Evolutionary conservation across 2,329 filamentous ascomycete genomes (phyloP).

Genomic region (Aspergillus ustus): DNA sequence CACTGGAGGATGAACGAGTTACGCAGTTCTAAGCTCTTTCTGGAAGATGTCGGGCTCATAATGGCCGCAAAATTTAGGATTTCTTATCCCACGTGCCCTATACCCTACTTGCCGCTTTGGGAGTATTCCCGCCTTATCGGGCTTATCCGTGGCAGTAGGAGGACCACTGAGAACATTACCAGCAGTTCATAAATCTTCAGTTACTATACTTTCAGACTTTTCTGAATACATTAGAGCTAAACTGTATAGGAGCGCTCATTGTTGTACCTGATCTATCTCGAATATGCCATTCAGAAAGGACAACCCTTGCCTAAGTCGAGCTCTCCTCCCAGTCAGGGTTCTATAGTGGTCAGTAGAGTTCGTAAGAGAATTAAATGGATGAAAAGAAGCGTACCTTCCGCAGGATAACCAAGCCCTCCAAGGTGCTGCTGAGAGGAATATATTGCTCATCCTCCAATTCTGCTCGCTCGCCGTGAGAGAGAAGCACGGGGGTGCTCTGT

Average conservation of each 20-base stretch:
- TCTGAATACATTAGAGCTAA: constrained; percentile 42
- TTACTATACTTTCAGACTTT: constrained; percentile 39
- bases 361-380: neutral
- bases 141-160: neutral
- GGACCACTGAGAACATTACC: neutral
- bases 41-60: constrained; percentile 15
- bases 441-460: constrained; percentile 99
- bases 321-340: constrained; percentile 51
- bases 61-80: constrained; percentile 35
- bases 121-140: constrained; percentile 7
- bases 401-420: constrained; percentile 94
- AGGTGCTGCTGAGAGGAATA: constrained; percentile 83
- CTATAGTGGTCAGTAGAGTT: constrained; percentile 38
- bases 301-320: constrained; percentile 38
- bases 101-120: constrained; percentile 42
- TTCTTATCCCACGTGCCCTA: constrained; percentile 41
- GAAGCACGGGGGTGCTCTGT: constrained; percentile 94
- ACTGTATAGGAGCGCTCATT: constrained; percentile 30
- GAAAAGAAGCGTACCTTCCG: constrained; percentile 74
- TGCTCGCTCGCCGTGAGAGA: constrained; percentile 93
- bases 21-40: neutral
- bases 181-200: constrained; percentile 16
- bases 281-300: constrained; percentile 25
- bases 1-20: neutral
- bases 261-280: constrained; percentile 25